Conservation (phyloP, 2,329 filamentous ascomycete species). For the Aureobasidium sp. region DNA sequence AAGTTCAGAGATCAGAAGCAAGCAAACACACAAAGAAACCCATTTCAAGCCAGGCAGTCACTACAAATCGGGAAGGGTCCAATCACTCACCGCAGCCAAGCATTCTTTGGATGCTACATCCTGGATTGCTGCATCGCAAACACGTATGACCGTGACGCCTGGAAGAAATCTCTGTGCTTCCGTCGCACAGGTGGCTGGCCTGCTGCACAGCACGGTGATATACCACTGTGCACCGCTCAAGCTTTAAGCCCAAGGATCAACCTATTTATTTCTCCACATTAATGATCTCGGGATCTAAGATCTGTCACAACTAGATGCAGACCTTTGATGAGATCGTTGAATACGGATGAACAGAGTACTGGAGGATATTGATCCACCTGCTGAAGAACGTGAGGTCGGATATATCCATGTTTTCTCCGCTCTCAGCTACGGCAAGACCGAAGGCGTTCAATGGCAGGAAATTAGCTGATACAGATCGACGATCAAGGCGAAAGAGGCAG, state of each 20-base stretch:
- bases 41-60: background rate
- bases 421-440: slow-evolving; percentile 1
- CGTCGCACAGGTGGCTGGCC: background rate
- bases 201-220: background rate
- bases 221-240: background rate
- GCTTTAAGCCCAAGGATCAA: background rate
- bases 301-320: background rate
- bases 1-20: background rate
- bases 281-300: background rate
- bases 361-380: background rate
- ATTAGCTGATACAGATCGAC: background rate
- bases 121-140: slow-evolving; percentile 10
- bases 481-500: background rate
- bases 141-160: background rate
- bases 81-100: background rate
- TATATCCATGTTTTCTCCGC: too few species aligned
- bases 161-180: background rate
- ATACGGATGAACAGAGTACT: background rate
- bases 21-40: slow-evolving; percentile 6
- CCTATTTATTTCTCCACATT: background rate
- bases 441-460: background rate
- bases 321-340: background rate
- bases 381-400: background rate
- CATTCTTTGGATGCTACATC: slow-evolving; percentile 5
- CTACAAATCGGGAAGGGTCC: background rate